Base-by-base conservation (phyloP, 257 asterid genomes). In the Nicotiana undulata region DNA sequence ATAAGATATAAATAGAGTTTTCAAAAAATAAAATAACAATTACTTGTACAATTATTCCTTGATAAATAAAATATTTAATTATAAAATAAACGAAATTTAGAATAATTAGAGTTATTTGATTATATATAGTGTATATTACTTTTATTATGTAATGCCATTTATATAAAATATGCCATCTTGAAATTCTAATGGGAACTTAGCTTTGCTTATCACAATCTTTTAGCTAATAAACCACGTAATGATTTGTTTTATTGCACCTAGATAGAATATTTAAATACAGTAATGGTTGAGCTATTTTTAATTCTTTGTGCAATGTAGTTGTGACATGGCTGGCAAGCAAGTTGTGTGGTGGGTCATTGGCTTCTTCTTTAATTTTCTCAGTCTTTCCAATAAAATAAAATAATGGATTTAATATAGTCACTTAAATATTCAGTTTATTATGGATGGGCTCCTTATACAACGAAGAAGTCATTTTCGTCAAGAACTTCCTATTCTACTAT, bases 141-240 rank as follows among this genome's bases (percentile, higher is more conserved):
- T 56, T 18, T 56, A 56, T 18, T 75, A 24, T 74, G 58, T 34
- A 63, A 17, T 77, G 32, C 4, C 65, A 63, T 17, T 20, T 82
- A 85, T 77, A 76, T 67, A 81, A 91, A 90, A 89, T 89, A 87
- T 85, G 90, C 85, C 81, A 82, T 53, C 66, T 60, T 83, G 81
- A 79, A 85, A 82, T 80, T 84, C 77, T 40, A 80, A 85, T 31
- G 61, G 81, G 81, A 55, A 52, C 74, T 76, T 40, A 6, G 59
- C 82, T 81, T 83, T 70, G 84, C 63, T 86, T 82, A 86, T 76
- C 81, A 83, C 46, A 83, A 65, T 80, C 83, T 82, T 82, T 83
- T 32, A 31, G 80, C 59, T 85, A 81, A 83, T 86, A 77, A 85
- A 85, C 80, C 31, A 84, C 17, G 16, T 24, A 34, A 77, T 29